These are phyloP conservation scores for Epichloe uncinata DNA, from an alignment of 2,329 filamentous ascomycete species.

Conservation along the genomic window DNA sequence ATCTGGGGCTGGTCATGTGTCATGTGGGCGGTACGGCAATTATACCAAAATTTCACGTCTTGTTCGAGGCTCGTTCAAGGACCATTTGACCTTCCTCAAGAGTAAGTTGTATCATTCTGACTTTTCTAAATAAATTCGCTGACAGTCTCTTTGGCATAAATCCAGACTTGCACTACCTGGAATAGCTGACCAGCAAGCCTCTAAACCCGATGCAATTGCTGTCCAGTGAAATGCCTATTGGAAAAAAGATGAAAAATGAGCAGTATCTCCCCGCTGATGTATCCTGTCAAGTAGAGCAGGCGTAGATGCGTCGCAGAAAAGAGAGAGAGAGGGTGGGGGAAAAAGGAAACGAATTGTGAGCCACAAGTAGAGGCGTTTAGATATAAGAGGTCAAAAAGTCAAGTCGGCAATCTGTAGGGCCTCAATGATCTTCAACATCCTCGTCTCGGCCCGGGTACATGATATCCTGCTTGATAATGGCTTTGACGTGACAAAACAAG, in stretches of 20 bases:
- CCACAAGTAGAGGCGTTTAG: neutral
- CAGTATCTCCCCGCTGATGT: neutral
- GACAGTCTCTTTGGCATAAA: no score
- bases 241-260: neutral
- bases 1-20: no score
- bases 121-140: no score
- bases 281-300: neutral
- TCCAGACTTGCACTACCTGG: no score
- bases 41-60: no score
- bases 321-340: neutral
- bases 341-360: neutral
- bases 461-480: constrained; percentile 38
- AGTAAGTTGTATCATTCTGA: no score
- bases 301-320: neutral
- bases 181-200: no score
- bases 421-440: constrained; percentile 31
- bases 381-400: neutral
- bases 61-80: no score
- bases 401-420: neutral
- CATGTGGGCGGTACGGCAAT: no score
- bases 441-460: constrained; percentile 43
- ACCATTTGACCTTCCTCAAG: no score
- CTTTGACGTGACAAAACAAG: constrained; percentile 28
- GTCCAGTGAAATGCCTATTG: no score
- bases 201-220: no score